These are phyloP conservation scores for Flaveria trinervia DNA, from an alignment of 129 eudicot genomes.

Conservation along the genomic window DNA sequence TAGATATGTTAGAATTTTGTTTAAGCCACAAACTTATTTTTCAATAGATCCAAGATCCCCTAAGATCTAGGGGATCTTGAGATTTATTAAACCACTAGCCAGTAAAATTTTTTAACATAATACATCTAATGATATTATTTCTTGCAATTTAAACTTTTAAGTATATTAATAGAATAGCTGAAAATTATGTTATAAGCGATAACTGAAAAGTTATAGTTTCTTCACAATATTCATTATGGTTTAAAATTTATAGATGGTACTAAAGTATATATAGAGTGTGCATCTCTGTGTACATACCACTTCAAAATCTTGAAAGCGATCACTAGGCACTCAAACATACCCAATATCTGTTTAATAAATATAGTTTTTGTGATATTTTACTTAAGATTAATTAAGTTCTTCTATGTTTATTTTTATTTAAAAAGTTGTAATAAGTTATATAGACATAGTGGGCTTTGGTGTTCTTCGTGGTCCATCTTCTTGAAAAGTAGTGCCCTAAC, in stretches of 20 bases:
- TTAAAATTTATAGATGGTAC: not conserved
- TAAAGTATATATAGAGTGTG: not conserved
- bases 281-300: not conserved
- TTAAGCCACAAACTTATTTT: too few species aligned
- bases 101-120: too few species aligned
- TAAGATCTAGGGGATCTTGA: too few species aligned
- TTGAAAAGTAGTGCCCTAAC: slow-evolving; percentile 8
- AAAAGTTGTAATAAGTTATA: not conserved
- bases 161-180: too few species aligned
- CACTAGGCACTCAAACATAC: not conserved
- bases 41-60: too few species aligned
- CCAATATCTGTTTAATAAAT: not conserved
- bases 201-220: too few species aligned
- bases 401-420: not conserved
- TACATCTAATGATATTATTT: too few species aligned
- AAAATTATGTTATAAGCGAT: too few species aligned
- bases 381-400: not conserved
- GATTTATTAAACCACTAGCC: too few species aligned
- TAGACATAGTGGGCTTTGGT: not conserved
- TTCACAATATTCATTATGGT: too few species aligned
- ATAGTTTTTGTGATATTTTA: not conserved
- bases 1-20: too few species aligned
- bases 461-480: not conserved
- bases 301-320: not conserved
- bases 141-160: too few species aligned